Base-by-base conservation (phyloP, 805 yeast genomes). In the Kockiozyma suomiensis region DNA sequence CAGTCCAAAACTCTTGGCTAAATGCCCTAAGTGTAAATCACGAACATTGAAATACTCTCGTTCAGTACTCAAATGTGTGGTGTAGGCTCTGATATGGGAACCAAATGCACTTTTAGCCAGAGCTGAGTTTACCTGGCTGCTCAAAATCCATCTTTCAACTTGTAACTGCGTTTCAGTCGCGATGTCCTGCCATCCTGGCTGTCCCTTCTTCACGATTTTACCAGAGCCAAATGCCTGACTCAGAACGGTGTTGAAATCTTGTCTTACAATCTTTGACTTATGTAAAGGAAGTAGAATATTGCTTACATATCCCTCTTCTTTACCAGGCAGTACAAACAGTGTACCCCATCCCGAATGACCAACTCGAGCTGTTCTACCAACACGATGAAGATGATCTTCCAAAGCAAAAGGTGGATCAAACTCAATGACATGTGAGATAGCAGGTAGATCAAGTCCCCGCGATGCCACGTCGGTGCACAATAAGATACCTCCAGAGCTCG, bases 301-400 rank as follows among this genome's bases (percentile, higher is more conserved):
- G 12, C 53, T 58, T 62, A 87, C 77, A 70, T 91, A 93, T 13
- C 83, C 85, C 75, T 93, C 98, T 74, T 93, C 98, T 61, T 78
- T 81, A 0, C 97, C 96, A 0, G 99, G 99, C 33, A 93, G 76
- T 43, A 94, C 76, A 70, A 93, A 90, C 59, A 94, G 74, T 1
- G 84, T 73, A 1, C 97, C 88, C 40, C 80, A 80, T 72, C 99
- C 99, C 41, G 77, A 74, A 47, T 85, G 81, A 64, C 99, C 99
- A n/a, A 96, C 96, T 76, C 99, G 85, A 7, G 99, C 99, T 12
- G 98, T 91, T 78, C 99, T 85, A 55, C 99, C 99, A 57, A 92
- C 89, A 74, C 99, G 82, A 74, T 94, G 99, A 59, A 94, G 78
- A 79, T 94, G 99, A 72, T 94, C 99, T 64, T 91, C 97, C 4